phyloP scores from a whole-genome alignment of 192 early-diverging fungal species.

The Backusella parvicylindrica region DNA sequence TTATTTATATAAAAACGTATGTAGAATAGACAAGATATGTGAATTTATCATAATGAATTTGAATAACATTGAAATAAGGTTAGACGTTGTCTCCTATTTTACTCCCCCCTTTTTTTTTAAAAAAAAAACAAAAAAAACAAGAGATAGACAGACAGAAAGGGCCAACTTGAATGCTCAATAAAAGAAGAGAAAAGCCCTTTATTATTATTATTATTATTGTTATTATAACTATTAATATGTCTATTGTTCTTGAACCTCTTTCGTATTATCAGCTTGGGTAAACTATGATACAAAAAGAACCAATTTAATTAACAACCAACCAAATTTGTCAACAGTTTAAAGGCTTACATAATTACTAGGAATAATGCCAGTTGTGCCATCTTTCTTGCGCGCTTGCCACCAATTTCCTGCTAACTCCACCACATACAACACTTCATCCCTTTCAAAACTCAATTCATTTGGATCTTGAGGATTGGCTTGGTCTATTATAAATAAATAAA shows the following conservation, averaged over 20 bases:
- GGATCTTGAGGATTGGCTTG: conserved; percentile 87
- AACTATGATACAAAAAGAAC: neutral
- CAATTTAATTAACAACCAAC: neutral
- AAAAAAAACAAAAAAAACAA: no score
- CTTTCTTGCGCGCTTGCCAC: conserved; percentile 90
- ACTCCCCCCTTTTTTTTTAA: neutral
- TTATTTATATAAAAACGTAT: neutral
- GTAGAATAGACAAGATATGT: neutral
- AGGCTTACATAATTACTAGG: conserved; percentile 76
- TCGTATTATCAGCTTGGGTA: neutral
- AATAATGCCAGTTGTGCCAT: conserved; percentile 83
- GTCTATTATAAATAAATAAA: conserved; percentile 44
- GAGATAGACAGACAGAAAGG: neutral
- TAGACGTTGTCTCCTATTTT: neutral
- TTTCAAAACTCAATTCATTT: conserved; percentile 84
- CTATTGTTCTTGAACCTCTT: neutral
- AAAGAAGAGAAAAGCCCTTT: no score
- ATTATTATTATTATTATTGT: neutral
- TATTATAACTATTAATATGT: neutral
- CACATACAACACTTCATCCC: conserved; percentile 84
- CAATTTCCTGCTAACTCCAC: conserved; percentile 93
- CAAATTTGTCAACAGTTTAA: neutral
- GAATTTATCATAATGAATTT: neutral
- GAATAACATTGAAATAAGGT: neutral
- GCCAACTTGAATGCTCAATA: neutral